phyloP scores from a whole-genome alignment of 805 yeast genomes.

The Ogataea allantospora region DNA sequence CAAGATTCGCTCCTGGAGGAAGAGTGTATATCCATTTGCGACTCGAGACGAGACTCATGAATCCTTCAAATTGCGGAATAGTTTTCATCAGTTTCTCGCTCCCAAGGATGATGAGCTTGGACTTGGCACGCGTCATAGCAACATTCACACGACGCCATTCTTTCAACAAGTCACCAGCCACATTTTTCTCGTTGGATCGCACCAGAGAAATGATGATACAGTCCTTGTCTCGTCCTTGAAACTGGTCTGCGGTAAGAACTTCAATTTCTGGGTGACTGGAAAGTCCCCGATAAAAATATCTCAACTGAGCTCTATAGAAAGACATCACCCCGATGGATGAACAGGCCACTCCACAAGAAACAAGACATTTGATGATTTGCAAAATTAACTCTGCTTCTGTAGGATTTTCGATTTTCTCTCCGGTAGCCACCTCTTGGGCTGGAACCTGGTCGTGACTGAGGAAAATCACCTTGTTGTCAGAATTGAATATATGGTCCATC shows the following conservation, averaged over 20 bases:
- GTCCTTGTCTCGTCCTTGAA: slow-evolving; percentile 94
- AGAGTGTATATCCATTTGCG: slow-evolving; percentile 65
- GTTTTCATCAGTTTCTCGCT: slow-evolving; percentile 60
- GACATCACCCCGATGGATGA: slow-evolving; percentile 82
- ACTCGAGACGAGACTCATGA: slow-evolving; percentile 54
- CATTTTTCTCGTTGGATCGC: slow-evolving; percentile 63
- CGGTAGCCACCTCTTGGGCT: slow-evolving; percentile 52
- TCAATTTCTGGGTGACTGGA: slow-evolving; percentile 52
- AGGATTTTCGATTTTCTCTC: slow-evolving; percentile 70
- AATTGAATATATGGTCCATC: slow-evolving; percentile 56
- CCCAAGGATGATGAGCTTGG: slow-evolving; percentile 82
- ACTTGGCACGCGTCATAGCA: slow-evolving; percentile 86
- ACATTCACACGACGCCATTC: slow-evolving; percentile 95
- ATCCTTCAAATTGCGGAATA: slow-evolving; percentile 52
- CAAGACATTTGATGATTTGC: slow-evolving; percentile 59
- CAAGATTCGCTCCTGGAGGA: slow-evolving; percentile 41
- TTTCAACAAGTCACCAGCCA: slow-evolving; percentile 72
- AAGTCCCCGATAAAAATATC: slow-evolving; percentile 38
- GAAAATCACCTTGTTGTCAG: slow-evolving; percentile 64
- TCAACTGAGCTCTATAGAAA: slow-evolving; percentile 78
- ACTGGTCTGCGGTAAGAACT: slow-evolving; percentile 88
- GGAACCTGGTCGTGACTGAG: slow-evolving; percentile 73
- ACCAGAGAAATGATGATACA: slow-evolving; percentile 89
- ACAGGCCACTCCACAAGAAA: slow-evolving; percentile 57
- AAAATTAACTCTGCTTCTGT: slow-evolving; percentile 67